Conservation (phyloP, 2,329 filamentous ascomycete species). For the Ophiostoma montium region DNA sequence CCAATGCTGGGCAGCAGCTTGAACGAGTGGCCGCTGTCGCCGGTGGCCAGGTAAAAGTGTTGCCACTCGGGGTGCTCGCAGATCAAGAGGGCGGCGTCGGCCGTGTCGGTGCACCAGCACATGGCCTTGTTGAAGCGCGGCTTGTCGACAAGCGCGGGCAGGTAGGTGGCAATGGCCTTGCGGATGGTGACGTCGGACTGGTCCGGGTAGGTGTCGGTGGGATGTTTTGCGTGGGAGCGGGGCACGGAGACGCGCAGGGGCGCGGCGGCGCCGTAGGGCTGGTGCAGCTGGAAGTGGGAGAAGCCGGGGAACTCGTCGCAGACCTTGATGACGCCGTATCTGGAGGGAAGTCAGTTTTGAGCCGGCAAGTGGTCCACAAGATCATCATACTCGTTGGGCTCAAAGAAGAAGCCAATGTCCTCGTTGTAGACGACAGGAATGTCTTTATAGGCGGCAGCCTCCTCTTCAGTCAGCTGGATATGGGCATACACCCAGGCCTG, state of each 20-base stretch:
- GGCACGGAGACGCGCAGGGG: neutral
- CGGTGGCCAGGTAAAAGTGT: neutral
- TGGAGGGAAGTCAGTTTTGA: neutral
- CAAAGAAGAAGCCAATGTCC: neutral
- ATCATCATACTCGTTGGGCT: neutral
- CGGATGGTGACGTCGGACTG: neutral
- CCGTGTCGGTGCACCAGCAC: conserved; percentile 1
- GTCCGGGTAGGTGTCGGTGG: conserved; percentile 1
- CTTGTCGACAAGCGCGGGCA: neutral
- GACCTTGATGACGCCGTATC: neutral
- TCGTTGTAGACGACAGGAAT: conserved; percentile 1
- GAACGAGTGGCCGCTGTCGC: conserved; percentile 1
- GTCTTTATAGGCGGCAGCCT: neutral
- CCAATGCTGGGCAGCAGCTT: neutral
- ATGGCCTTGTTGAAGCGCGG: neutral
- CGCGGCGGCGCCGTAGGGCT: neutral
- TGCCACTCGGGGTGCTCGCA: conserved; percentile 1
- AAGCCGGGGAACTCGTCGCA: conserved; percentile 1
- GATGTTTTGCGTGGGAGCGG: neutral
- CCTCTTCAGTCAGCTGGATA: neutral
- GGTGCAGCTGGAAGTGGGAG: neutral
- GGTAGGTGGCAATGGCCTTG: neutral
- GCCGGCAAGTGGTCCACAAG: neutral
- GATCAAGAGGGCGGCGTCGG: neutral
- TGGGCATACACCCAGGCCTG: conserved; percentile 1